phyloP scores from a whole-genome alignment of 306 rosid genomes.

The Rosa rugosa region DNA sequence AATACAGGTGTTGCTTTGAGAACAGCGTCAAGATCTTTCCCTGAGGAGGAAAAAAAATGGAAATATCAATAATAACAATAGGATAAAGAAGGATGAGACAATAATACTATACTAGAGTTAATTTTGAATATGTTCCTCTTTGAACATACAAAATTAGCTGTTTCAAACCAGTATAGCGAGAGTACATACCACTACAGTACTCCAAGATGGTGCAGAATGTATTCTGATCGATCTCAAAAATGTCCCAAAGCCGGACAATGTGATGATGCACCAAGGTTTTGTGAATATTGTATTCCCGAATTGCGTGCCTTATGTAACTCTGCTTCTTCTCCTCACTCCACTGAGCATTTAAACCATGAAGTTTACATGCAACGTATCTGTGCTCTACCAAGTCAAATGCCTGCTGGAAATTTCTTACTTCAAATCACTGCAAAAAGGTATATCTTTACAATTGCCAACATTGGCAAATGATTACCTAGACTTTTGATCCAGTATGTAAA shows the following conservation, averaged over 20 bases:
- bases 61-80: constrained; percentile 6
- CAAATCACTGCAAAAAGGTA: constrained; percentile 95
- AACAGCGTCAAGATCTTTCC: constrained; percentile 97
- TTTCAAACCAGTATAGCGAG: constrained; percentile 20
- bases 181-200: constrained; percentile 80
- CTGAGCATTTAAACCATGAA: constrained; percentile 97
- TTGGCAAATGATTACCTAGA: constrained; percentile 58
- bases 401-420: constrained; percentile 99
- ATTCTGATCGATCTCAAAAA: constrained; percentile 95
- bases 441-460: constrained; percentile 78
- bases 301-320: constrained; percentile 95
- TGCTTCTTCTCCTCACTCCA: constrained; percentile 99
- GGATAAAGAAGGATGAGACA: neutral
- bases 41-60: constrained; percentile 36
- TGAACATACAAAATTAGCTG: constrained; percentile 13
- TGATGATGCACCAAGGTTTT: constrained; percentile 91
- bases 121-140: neutral
- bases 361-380: constrained; percentile 98
- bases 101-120: neutral
- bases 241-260: constrained; percentile 99
- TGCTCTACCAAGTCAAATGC: constrained; percentile 98
- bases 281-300: constrained; percentile 97
- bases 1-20: constrained; percentile 88
- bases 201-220: constrained; percentile 96
- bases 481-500: constrained; percentile 29